Evolutionary conservation across 192 early-diverging fungal genomes (phyloP).

Genomic region (Haplosporangium gracile): DNA sequence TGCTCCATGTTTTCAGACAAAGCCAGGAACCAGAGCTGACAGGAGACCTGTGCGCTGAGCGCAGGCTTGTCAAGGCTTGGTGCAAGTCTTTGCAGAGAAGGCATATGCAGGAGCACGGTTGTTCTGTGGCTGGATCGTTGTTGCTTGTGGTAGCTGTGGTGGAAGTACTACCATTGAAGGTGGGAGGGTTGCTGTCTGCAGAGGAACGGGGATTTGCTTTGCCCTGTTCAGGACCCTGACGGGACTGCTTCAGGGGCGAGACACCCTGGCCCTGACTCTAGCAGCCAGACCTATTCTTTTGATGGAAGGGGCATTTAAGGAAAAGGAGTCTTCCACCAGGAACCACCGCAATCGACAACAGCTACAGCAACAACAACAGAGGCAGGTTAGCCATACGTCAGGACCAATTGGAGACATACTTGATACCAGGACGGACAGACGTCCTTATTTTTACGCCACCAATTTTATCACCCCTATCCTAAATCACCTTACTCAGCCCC

Average conservation of each 20-base stretch:
- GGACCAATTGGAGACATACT: background rate
- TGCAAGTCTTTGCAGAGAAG: too few species aligned
- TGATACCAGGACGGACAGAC: background rate
- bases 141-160: background rate
- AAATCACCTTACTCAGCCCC: background rate
- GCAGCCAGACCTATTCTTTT: background rate
- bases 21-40: background rate
- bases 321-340: background rate
- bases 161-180: background rate
- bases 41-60: background rate
- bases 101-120: background rate
- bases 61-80: too few species aligned
- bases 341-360: background rate
- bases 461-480: background rate
- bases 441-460: background rate
- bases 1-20: background rate
- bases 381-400: background rate
- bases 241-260: background rate
- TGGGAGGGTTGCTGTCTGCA: background rate
- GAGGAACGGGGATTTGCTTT: background rate
- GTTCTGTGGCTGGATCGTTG: background rate
- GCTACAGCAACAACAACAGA: background rate
- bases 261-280: background rate
- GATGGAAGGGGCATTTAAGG: background rate
- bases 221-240: background rate